Evolutionary conservation across 768 basidiomycete genomes (phyloP), one percentile per base, ranked within the genome.

Genomic region (Pisolithus tinctorius): DNA sequence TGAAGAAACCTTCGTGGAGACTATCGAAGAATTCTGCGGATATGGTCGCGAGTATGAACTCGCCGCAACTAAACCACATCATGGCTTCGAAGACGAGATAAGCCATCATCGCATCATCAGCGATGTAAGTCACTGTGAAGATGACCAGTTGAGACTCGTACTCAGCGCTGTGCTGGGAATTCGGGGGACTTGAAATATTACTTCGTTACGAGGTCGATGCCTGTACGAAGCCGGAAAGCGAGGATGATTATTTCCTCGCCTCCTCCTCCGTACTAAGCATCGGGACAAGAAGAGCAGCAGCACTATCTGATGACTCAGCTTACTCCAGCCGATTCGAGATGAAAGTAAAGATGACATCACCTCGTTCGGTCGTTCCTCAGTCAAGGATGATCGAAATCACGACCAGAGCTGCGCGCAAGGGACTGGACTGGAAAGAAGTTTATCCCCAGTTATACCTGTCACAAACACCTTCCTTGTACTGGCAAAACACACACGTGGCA

Each of bases 31-130:
- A 13, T 64, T 60, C 13, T 72, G 71, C n/a, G 68, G 66, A 0
- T 89, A 70, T 62, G 85, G 85, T 0, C 69, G 76, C 45, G 81
- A 77, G 51, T 91, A 86, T 58, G 80, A 86, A 58, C 74, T 71
- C 52, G 77, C 75, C 0, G 72, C 75, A 4, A 83, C 85, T 0
- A 65, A 51, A n/a, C 59, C 67, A 17, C 76, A 74, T 1, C 55
- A 62, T 4, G 78, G 76, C 38, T 82, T 82, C 55, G 73, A 75
- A 49, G 66, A 70, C 25, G 71, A 71, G 45, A 70, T 76, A 0
- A 82, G 77, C 0, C 84, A 88, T 56, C 78, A 85, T 58, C 74
- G 84, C 23, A 78, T 84, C 50, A 63, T 86, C 11, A 70, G 67
- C 55, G 86, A 85, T 54, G 86, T 86, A 63, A 67, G 82, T 63